Evolutionary conservation across 176 grass and related monocot genomes (phyloP).

Genomic region (Avena insularis): DNA sequence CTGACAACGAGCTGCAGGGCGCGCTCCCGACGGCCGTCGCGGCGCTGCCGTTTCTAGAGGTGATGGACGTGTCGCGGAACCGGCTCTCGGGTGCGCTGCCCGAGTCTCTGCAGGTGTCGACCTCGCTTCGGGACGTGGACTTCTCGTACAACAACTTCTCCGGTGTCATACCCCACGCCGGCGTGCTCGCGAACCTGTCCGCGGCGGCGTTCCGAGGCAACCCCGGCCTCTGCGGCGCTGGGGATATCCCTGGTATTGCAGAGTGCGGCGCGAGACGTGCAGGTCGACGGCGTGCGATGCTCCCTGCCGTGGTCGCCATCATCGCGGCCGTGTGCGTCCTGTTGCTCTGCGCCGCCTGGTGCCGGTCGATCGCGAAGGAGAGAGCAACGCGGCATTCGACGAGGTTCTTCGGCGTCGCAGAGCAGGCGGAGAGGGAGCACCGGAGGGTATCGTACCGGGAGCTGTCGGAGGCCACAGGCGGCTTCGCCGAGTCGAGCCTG

Average conservation of each 20-base stretch:
- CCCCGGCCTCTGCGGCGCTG: constrained; percentile 49
- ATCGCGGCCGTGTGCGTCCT: constrained; percentile 26
- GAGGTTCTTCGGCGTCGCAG: constrained; percentile 21
- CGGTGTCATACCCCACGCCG: constrained; percentile 53
- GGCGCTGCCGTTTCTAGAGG: constrained; percentile 72
- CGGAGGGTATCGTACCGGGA: constrained; percentile 79
- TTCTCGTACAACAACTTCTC: constrained; percentile 91
- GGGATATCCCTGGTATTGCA: constrained; percentile 40
- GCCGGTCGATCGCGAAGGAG: background rate
- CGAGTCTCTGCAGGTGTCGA: constrained; percentile 45
- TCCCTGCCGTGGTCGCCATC: constrained; percentile 33
- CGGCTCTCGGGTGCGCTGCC: constrained; percentile 56
- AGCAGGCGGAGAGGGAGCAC: constrained; percentile 60
- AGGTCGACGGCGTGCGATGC: constrained; percentile 12
- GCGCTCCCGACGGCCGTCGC: constrained; percentile 51
- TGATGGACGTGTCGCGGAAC: constrained; percentile 78
- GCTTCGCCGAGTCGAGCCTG: constrained; percentile 62
- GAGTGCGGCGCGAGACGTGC: constrained; percentile 38
- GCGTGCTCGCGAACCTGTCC: constrained; percentile 51
- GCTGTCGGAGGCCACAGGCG: constrained; percentile 71
- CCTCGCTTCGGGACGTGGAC: constrained; percentile 54
- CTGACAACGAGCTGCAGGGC: constrained; percentile 60
- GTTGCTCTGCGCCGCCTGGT: background rate
- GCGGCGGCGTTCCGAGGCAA: constrained; percentile 70
- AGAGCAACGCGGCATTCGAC: constrained; percentile 21